Base-by-base conservation (phyloP, 1,139 yeast genomes). In the Lodderomyces margitis region DNA sequence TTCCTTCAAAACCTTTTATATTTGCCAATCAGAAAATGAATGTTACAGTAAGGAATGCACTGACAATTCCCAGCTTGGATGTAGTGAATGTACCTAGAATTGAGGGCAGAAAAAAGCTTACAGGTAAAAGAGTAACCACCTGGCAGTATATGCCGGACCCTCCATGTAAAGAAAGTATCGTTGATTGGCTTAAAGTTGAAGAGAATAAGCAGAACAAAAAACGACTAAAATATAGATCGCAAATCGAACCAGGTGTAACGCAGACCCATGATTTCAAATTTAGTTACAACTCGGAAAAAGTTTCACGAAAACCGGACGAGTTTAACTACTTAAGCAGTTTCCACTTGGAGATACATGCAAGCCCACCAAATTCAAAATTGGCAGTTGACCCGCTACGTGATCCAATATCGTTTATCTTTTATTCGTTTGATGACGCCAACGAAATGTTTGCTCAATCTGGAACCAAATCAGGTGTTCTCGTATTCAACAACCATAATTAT, bases 371-470 rank as follows among this genome's bases (percentile, higher is more conserved):
- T 1, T 68, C 66, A 0, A 61, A 71, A 34, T 58, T 68, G 8
- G 37, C 39, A 3, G 95, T 97, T 0, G 83, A 89, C 54, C 95
- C 97, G 0, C 46, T 55, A 3, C 42, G 52, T 1, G 95, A 92
- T 56, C 68, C 77, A 1, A 67, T 91, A 0, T 46, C 64, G 0
- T 71, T 81, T 4, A 70, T 88, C 0, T 75, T 84, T 49, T 89
- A 92, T 82, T 68, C 70, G 14, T 73, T 75, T 49, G 78, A 81
- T 47, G 75, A 74, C 38, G 59, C 74, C 1, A 67, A 74, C 24
- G 54, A 54, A 11, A 62, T 62, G 64, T 61, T 57, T 39, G 37
- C 36, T 0, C 42, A 45, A 3, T 42, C 42, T 14, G 34, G 42
- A 4, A 40, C 35, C 27, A 59, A 52, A 17, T 39, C 53, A 1